These are phyloP conservation scores for Phytophthora citrophthora DNA, from an alignment of 352 stramenopile genomes.

Conservation along the genomic window DNA sequence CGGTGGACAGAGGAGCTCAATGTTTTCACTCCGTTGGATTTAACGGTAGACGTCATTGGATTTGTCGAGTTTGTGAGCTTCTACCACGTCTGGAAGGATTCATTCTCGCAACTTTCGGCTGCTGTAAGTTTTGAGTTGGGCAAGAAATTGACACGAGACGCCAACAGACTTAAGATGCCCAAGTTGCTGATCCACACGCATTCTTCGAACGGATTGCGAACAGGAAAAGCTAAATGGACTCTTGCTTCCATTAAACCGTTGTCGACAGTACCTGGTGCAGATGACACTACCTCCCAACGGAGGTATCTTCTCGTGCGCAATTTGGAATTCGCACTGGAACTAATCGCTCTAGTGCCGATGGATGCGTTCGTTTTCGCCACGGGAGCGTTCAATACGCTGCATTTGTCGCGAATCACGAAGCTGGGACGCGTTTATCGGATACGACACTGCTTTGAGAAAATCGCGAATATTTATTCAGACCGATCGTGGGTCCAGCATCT, in stretches of 20 bases:
- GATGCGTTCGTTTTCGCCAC: conserved; percentile 55
- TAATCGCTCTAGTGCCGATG: conserved; percentile 57
- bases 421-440: conserved; percentile 62
- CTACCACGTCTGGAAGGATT: conserved; percentile 27
- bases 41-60: conserved; percentile 28
- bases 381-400: conserved; percentile 56
- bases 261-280: conserved; percentile 13
- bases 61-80: conserved; percentile 24
- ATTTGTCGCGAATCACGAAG: conserved; percentile 66
- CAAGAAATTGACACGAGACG: conserved; percentile 33
- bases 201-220: conserved; percentile 4
- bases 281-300: not conserved
- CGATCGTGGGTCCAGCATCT: conserved; percentile 52
- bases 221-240: conserved; percentile 32
- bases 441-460: conserved; percentile 42
- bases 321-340: conserved; percentile 55
- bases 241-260: conserved; percentile 25
- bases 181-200: not conserved
- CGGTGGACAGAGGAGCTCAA: conserved; percentile 26
- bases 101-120: conserved; percentile 27
- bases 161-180: conserved; percentile 26
- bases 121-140: conserved; percentile 32
- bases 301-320: not conserved
- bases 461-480: conserved; percentile 66
- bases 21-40: conserved; percentile 19